Conservation (phyloP, 2,329 filamentous ascomycete genomes). For the Phoma sp. region DNA sequence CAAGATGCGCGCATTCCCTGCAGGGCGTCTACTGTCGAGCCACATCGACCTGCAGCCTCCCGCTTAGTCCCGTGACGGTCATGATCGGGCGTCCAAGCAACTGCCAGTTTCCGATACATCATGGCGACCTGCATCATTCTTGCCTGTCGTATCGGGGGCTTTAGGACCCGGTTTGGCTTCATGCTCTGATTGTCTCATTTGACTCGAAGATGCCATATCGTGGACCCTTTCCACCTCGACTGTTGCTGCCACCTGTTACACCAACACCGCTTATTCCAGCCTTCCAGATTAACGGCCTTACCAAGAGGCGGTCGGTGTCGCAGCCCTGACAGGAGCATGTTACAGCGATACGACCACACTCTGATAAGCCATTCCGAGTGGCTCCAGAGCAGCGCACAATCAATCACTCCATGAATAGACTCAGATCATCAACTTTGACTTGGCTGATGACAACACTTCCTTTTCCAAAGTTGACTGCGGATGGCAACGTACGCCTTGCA, state of each 20-base stretch:
- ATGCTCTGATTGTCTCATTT: slow-evolving; percentile 40
- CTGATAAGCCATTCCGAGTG: slow-evolving; percentile 17
- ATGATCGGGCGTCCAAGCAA: slow-evolving; percentile 38
- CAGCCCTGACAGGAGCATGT: slow-evolving; percentile 26
- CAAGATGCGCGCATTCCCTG: slow-evolving; percentile 38
- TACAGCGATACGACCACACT: slow-evolving; percentile 37
- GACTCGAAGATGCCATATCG: slow-evolving; percentile 20
- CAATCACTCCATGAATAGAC: slow-evolving; percentile 8
- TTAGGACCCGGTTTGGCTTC: slow-evolving; percentile 31
- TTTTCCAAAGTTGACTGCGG: neutral
- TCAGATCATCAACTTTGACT: neutral
- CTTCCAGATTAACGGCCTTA: slow-evolving; percentile 29
- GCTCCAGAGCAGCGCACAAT: slow-evolving; percentile 6
- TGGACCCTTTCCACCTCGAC: slow-evolving; percentile 17
- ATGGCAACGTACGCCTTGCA: neutral
- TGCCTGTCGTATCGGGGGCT: slow-evolving; percentile 37
- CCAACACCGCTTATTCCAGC: slow-evolving; percentile 32
- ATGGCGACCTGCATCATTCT: slow-evolving; percentile 45
- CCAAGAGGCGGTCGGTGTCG: slow-evolving; percentile 30
- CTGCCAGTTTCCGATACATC: slow-evolving; percentile 31
- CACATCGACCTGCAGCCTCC: slow-evolving; percentile 46
- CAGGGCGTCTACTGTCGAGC: slow-evolving; percentile 39
- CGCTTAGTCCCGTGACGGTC: slow-evolving; percentile 40
- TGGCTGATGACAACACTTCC: neutral
- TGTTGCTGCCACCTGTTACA: slow-evolving; percentile 37